Evolutionary conservation across 768 basidiomycete species (phyloP).

Genomic region (Tylopilus sp.): DNA sequence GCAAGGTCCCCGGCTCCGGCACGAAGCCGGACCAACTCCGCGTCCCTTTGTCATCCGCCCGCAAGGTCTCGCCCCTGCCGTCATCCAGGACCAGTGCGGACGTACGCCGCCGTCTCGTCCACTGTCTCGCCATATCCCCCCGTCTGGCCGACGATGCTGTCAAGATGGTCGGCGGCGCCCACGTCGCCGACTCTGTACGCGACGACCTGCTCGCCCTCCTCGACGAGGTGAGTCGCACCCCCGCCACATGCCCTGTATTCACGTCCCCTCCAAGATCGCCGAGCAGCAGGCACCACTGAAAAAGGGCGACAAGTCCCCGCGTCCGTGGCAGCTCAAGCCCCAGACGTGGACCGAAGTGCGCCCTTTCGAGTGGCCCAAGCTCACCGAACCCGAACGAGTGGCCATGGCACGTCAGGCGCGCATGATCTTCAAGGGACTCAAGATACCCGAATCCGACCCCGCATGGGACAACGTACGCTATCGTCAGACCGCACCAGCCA

Average conservation of each 20-base stretch:
- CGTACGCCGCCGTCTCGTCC: constrained; percentile 43
- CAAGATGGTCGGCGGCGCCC: constrained; percentile 44
- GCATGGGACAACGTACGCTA: constrained; percentile 56
- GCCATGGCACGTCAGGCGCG: constrained; percentile 53
- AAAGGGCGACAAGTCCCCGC: constrained; percentile 37
- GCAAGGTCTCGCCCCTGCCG: constrained; percentile 29
- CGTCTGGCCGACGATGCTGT: constrained; percentile 39
- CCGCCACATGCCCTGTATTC: neutral
- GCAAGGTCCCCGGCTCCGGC: constrained; percentile 35
- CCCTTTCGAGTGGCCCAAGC: constrained; percentile 57
- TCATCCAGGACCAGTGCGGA: constrained; percentile 18
- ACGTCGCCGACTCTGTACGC: constrained; percentile 32
- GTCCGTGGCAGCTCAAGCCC: constrained; percentile 53
- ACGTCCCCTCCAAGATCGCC: constrained; percentile 41
- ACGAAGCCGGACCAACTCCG: constrained; percentile 29
- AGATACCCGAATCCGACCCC: constrained; percentile 57
- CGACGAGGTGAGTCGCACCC: constrained; percentile 41
- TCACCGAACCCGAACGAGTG: constrained; percentile 46
- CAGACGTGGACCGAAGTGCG: constrained; percentile 66
- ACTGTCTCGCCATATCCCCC: constrained; percentile 48
- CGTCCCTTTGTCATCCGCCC: constrained; percentile 30
- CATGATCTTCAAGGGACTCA: constrained; percentile 43
- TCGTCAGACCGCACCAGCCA: constrained; percentile 20
- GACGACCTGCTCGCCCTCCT: constrained; percentile 47
- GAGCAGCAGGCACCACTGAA: constrained; percentile 37